Percentiles rank a stretch among this genome's conserved stretches.
Conservation (phyloP, 495 filamentous ascomycete species). For the Penicillium soppii region DNA sequence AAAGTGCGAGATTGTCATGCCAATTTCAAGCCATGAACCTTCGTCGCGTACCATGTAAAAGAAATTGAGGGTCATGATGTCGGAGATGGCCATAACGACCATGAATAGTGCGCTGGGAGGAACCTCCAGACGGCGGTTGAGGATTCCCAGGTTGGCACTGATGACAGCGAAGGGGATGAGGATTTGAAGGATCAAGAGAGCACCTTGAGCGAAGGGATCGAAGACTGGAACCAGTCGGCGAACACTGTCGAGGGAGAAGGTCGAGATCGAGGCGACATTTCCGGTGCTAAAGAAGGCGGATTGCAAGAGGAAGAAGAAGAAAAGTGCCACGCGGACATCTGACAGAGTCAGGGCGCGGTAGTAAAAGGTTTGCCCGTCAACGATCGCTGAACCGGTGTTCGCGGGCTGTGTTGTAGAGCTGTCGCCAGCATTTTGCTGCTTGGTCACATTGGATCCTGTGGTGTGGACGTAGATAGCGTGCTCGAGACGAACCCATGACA, state of each 20-base stretch:
- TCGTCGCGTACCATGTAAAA: slow-evolving; percentile 97
- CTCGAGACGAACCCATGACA: slow-evolving; percentile 90
- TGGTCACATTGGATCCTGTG: slow-evolving; percentile 25
- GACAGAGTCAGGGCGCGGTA: slow-evolving; percentile 76
- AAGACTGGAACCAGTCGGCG: slow-evolving; percentile 91
- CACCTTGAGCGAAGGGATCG: slow-evolving; percentile 87
- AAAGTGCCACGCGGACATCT: slow-evolving; percentile 83
- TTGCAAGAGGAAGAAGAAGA: slow-evolving; percentile 93
- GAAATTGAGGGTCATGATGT: slow-evolving; percentile 93
- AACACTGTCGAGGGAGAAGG: slow-evolving; percentile 92
- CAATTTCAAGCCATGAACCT: slow-evolving; percentile 96
- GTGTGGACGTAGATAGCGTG: slow-evolving; percentile 67
- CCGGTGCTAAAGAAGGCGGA: slow-evolving; percentile 97
- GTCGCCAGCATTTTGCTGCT: slow-evolving; percentile 4
- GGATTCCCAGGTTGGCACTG: slow-evolving; percentile 87
- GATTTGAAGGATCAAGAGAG: slow-evolving; percentile 83
- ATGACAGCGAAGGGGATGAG: slow-evolving; percentile 93
- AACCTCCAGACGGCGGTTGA: slow-evolving; percentile 83
- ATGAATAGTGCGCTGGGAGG: slow-evolving; percentile 86
- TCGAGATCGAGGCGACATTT: slow-evolving; percentile 92
- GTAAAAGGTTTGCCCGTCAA: slow-evolving; percentile 37
- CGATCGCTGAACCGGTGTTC: slow-evolving; percentile 27
- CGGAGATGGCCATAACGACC: slow-evolving; percentile 88
- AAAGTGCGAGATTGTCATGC: slow-evolving; percentile 93
- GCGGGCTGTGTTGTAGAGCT: slow-evolving; percentile 23